Conservation (phyloP, 352 stramenopile genomes). For the Pythium periplocum region DNA sequence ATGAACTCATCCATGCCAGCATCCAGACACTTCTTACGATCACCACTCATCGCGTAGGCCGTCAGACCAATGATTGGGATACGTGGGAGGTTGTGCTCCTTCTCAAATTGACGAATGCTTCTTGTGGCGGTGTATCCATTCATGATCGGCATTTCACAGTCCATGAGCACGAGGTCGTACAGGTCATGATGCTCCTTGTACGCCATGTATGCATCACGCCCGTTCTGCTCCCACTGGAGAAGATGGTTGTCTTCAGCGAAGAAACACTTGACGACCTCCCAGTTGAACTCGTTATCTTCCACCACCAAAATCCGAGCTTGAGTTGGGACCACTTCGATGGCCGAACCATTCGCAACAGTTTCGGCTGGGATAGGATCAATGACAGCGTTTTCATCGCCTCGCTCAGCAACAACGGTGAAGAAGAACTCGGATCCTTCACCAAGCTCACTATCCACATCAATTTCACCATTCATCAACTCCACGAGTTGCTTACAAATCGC, state of each 20-base stretch:
- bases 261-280: slow-evolving; percentile 87
- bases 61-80: slow-evolving; percentile 84
- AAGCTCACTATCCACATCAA: slow-evolving; percentile 79
- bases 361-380: slow-evolving; percentile 38
- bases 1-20: slow-evolving; percentile 87
- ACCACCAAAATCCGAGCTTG: slow-evolving; percentile 65
- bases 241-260: slow-evolving; percentile 78
- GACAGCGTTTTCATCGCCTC: slow-evolving; percentile 38
- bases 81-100: slow-evolving; percentile 51
- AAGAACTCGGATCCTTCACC: slow-evolving; percentile 83
- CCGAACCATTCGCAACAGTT: slow-evolving; percentile 2
- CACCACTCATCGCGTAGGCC: slow-evolving; percentile 80
- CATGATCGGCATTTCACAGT: slow-evolving; percentile 88
- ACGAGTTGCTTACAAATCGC: slow-evolving; percentile 87
- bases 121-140: slow-evolving; percentile 72
- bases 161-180: slow-evolving; percentile 82
- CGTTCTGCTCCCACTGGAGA: slow-evolving; percentile 82
- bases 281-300: slow-evolving; percentile 90
- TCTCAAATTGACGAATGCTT: slow-evolving; percentile 69
- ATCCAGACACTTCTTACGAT: slow-evolving; percentile 79
- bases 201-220: slow-evolving; percentile 55
- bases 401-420: slow-evolving; percentile 70
- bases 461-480: slow-evolving; percentile 84
- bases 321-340: slow-evolving; percentile 19
- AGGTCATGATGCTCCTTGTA: slow-evolving; percentile 73